phyloP scores from a whole-genome alignment of 2,329 filamentous ascomycete species.

The Hymenotorrendiella dingleyae region DNA sequence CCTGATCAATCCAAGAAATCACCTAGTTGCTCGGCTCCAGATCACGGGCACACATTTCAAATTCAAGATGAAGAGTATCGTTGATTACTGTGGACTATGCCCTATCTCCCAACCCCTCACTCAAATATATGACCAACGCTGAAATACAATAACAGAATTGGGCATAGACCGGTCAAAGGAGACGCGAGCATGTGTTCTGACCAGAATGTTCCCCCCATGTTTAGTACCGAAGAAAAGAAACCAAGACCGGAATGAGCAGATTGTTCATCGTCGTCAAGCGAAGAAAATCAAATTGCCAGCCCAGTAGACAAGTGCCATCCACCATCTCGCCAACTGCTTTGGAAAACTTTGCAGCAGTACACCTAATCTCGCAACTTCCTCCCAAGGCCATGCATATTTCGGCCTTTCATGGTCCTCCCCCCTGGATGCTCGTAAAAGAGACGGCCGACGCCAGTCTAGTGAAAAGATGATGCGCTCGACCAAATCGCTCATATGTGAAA shows the following conservation, averaged over 20 bases:
- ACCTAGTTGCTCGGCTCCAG: no score
- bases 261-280: conserved; percentile 11
- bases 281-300: conserved; percentile 21
- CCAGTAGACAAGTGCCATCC: conserved; percentile 12
- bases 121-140: conserved; percentile 15
- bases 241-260: conserved; percentile 14
- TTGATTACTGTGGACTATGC: conserved; percentile 23
- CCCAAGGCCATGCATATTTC: conserved; percentile 11
- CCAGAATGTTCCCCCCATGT: conserved; percentile 15
- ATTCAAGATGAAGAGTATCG: conserved; percentile 9
- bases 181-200: conserved; percentile 19
- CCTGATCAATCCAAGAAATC: no score
- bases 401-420: conserved; percentile 10
- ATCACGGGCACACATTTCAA: background rate
- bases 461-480: conserved; percentile 27
- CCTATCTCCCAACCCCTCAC: conserved; percentile 8
- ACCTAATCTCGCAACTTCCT: conserved; percentile 19
- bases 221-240: conserved; percentile 12
- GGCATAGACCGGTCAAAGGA: conserved; percentile 8
- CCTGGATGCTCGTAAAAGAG: conserved; percentile 23
- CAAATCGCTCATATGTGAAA: conserved; percentile 32
- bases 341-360: conserved; percentile 25
- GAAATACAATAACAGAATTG: conserved; percentile 15
- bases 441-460: conserved; percentile 29
- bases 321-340: conserved; percentile 11